phyloP scores from a whole-genome alignment of 345 rosid genomes.

The Sisymbrium altissimum region DNA sequence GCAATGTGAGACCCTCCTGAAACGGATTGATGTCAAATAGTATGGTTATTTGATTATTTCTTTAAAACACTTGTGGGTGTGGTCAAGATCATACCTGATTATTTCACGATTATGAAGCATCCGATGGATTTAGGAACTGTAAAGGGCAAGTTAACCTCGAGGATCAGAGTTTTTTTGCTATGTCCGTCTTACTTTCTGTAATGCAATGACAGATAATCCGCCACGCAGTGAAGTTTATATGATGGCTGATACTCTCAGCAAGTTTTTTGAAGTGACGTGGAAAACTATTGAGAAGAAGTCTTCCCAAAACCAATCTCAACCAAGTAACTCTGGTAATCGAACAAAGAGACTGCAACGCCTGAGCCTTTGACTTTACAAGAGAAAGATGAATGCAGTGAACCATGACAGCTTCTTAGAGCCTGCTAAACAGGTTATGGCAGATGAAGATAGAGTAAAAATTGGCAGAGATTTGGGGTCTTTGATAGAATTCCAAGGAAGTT shows the following conservation, averaged over 20 bases:
- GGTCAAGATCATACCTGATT: conserved; percentile 70
- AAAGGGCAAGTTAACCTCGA: conserved; percentile 52
- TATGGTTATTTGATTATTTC: conserved; percentile 62
- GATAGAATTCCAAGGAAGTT: conserved; percentile 59
- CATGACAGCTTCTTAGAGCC: conserved; percentile 25
- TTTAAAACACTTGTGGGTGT: conserved; percentile 75
- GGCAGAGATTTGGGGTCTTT: conserved; percentile 57
- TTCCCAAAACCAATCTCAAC: conserved; percentile 20
- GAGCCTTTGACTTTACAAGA: conserved; percentile 26
- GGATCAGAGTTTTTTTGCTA: conserved; percentile 60
- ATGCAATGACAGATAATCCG: conserved; percentile 85
- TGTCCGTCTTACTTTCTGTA: conserved; percentile 73
- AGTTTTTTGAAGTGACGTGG: conserved; percentile 74
- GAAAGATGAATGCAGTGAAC: conserved; percentile 39
- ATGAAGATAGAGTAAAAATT: conserved; percentile 51
- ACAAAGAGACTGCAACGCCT: neutral
- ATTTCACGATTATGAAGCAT: conserved; percentile 66
- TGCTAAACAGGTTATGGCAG: conserved; percentile 41
- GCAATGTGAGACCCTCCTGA: conserved; percentile 61
- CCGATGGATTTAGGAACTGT: conserved; percentile 94
- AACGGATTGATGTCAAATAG: conserved; percentile 65
- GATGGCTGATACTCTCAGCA: conserved; percentile 69
- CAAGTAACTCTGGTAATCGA: neutral
- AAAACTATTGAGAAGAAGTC: conserved; percentile 76
- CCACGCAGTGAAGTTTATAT: conserved; percentile 63